Conservation (phyloP, 495 filamentous ascomycete genomes). For the Aspergillus sclerotiicarbonarius region DNA sequence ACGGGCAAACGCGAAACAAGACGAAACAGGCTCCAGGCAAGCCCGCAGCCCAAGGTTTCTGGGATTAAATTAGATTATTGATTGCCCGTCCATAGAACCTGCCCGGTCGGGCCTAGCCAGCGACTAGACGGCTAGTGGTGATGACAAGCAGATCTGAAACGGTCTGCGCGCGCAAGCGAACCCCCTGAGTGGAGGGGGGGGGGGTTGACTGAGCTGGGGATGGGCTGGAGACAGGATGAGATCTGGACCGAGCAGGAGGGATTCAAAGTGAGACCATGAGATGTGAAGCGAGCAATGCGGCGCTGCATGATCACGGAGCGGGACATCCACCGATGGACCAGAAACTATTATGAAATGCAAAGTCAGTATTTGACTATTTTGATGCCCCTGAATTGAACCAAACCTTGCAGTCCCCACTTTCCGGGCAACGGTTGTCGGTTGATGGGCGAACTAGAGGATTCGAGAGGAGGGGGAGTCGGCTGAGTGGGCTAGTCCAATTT, state of each 20-base stretch:
- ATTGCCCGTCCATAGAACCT: background rate
- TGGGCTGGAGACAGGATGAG: background rate
- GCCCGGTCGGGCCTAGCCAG: background rate
- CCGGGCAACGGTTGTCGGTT: background rate
- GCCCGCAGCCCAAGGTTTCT: background rate
- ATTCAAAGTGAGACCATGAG: background rate
- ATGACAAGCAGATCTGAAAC: conserved; percentile 5
- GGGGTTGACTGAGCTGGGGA: background rate
- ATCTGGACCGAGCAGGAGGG: background rate
- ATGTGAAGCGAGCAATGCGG: background rate
- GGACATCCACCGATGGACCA: background rate
- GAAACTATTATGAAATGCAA: background rate
- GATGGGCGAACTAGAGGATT: background rate
- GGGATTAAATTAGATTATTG: conserved; percentile 1
- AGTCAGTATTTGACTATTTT: conserved; percentile 3
- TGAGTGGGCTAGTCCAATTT: background rate
- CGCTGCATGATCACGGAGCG: background rate
- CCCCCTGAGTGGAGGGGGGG: conserved; percentile 2
- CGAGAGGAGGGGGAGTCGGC: background rate
- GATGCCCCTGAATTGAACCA: conserved; percentile 8
- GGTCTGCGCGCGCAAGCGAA: conserved; percentile 4
- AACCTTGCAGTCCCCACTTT: conserved; percentile 6
- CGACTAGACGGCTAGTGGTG: background rate
- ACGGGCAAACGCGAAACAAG: conserved; percentile 1
- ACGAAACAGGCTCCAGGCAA: conserved; percentile 5